phyloP scores from a whole-genome alignment of 805 yeast species.

The Saturnispora serradocipensis region DNA sequence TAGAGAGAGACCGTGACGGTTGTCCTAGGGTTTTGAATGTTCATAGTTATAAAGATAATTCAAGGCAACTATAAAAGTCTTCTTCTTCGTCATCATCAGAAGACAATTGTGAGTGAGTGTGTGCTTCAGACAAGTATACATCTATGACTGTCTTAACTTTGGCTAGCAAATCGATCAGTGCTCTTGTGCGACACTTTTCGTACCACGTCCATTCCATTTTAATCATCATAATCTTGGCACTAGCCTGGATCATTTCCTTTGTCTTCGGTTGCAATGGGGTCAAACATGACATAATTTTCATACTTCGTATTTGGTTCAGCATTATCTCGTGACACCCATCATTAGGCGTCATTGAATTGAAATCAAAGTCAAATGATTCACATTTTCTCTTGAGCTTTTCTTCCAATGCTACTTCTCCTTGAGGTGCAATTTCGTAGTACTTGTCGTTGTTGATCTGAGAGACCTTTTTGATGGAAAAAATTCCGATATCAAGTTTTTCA shows the following conservation, averaged over 20 bases:
- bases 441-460: background rate
- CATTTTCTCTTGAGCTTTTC: conserved; percentile 30
- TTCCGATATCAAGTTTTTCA: conserved; percentile 17
- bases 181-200: conserved; percentile 29
- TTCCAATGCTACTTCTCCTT: conserved; percentile 18
- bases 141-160: conserved; percentile 26
- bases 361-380: conserved; percentile 21
- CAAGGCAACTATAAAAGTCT: conserved; percentile 1
- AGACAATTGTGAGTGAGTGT: background rate
- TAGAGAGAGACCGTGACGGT: conserved; percentile 82
- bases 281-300: conserved; percentile 34
- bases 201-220: conserved; percentile 50
- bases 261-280: conserved; percentile 51
- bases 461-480: conserved; percentile 23
- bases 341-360: background rate
- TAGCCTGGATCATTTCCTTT: conserved; percentile 36
- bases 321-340: conserved; percentile 22
- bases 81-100: conserved; percentile 1
- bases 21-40: conserved; percentile 79
- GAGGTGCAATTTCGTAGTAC: conserved; percentile 16
- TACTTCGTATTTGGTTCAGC: conserved; percentile 27
- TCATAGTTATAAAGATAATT: conserved; percentile 24
- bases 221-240: conserved; percentile 40
- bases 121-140: conserved; percentile 7
- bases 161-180: background rate